phyloP scores from a whole-genome alignment of 140 eudicot species.

The Flaveria floridana region DNA sequence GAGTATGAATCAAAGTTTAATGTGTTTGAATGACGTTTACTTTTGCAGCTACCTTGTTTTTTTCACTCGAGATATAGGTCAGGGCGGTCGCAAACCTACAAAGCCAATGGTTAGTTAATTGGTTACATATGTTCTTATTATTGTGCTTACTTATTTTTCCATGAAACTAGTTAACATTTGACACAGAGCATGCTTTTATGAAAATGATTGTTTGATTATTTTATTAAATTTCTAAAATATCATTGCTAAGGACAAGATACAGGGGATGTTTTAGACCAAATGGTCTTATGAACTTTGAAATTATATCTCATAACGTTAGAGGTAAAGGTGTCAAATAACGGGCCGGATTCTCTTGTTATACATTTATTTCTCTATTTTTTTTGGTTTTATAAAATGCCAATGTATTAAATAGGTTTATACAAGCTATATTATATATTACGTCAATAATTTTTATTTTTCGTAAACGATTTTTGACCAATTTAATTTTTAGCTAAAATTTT shows the following conservation, averaged over 20 bases:
- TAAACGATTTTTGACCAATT: no score
- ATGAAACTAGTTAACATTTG: not conserved
- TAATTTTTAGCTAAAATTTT: no score
- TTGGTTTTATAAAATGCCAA: not conserved
- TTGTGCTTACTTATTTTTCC: not conserved
- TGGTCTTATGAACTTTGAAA: conserved; percentile 1
- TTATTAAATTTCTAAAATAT: not conserved
- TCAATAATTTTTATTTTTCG: no score
- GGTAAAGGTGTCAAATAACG: not conserved
- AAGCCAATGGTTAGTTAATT: conserved; percentile 52
- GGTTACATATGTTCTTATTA: no score
- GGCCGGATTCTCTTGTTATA: no score
- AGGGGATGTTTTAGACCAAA: not conserved
- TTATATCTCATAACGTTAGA: not conserved
- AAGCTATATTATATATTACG: not conserved
- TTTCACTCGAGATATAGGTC: conserved; percentile 66
- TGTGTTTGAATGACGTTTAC: not conserved
- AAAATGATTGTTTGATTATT: not conserved
- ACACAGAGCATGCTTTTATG: not conserved
- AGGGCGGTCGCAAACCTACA: conserved; percentile 63
- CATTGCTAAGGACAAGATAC: not conserved
- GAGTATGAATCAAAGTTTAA: not conserved
- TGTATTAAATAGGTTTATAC: not conserved
- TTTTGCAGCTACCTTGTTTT: conserved; percentile 60
- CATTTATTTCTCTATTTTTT: not conserved